These are phyloP conservation scores for Leptoxyphium fumago DNA, from an alignment of 2,329 filamentous ascomycete species.

Conservation along the genomic window DNA sequence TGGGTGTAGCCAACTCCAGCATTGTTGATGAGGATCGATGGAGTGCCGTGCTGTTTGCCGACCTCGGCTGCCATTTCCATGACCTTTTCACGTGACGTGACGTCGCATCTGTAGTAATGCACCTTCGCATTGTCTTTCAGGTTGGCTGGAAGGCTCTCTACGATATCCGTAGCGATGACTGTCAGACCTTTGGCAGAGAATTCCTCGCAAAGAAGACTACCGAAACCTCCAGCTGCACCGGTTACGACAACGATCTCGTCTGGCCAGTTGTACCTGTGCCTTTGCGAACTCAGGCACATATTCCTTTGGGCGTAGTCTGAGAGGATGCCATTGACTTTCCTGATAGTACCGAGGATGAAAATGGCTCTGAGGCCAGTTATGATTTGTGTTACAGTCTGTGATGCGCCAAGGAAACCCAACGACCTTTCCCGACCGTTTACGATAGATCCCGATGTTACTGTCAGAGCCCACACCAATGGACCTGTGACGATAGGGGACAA, in stretches of 20 bases:
- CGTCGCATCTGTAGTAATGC: constrained; percentile 31
- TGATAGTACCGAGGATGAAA: constrained; percentile 18
- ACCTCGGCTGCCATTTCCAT: constrained; percentile 25
- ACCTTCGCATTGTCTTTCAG: constrained; percentile 18
- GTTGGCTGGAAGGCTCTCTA: constrained; percentile 19
- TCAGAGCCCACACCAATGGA: constrained; percentile 9
- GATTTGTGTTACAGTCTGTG: constrained; percentile 12
- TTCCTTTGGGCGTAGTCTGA: constrained; percentile 20
- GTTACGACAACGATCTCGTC: constrained; percentile 24
- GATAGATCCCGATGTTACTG: constrained; percentile 14
- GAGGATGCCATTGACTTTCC: constrained; percentile 13
- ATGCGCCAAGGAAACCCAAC: constrained; percentile 14
- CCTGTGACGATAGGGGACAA: constrained; percentile 8
- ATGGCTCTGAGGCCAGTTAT: constrained; percentile 17
- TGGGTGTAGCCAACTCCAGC: constrained; percentile 34
- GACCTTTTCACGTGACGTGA: constrained; percentile 34
- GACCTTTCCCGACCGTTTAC: constrained; percentile 15
- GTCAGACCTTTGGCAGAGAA: constrained; percentile 23
- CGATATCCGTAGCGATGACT: constrained; percentile 24
- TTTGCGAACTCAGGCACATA: constrained; percentile 23
- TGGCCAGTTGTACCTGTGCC: constrained; percentile 21
- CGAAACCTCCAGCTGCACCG: constrained; percentile 24
- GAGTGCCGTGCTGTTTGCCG: constrained; percentile 26
- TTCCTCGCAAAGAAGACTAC: constrained; percentile 20
- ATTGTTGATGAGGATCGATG: constrained; percentile 36